phyloP scores from a whole-genome alignment of 805 yeast genomes.

The Yamadazyma kitorensis region DNA sequence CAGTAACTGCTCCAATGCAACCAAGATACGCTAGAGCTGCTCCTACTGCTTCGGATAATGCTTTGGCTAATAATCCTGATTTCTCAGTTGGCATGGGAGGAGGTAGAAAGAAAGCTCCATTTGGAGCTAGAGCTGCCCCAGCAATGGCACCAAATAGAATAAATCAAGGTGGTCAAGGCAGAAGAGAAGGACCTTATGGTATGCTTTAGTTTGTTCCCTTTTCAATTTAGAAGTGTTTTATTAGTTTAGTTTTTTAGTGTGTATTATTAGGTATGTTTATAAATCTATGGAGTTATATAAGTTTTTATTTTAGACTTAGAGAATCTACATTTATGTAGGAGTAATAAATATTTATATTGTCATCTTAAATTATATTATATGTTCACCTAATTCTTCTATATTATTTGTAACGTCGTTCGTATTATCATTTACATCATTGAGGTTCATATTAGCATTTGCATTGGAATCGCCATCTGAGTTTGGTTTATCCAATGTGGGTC shows the following conservation, averaged over 20 bases:
- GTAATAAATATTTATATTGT: no score
- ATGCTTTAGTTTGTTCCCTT: conserved; percentile 7
- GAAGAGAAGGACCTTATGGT: conserved; percentile 24
- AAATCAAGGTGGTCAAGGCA: conserved; percentile 10
- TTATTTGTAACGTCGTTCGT: no score
- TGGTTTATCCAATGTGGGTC: conserved; percentile 14
- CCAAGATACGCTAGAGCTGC: conserved; percentile 16
- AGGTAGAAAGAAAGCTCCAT: conserved; percentile 11
- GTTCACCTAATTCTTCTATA: no score
- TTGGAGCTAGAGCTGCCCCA: conserved; percentile 4
- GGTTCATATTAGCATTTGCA: no score
- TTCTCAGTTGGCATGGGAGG: conserved; percentile 27
- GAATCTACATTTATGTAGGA: no score
- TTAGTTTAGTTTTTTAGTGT: conserved; percentile 2
- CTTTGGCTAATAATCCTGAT: conserved; percentile 39
- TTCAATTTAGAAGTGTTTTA: not conserved
- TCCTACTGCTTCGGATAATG: conserved; percentile 37
- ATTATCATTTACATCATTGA: no score
- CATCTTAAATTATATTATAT: no score
- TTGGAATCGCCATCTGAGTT: not conserved
- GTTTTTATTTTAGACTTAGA: no score
- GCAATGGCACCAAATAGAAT: not conserved
- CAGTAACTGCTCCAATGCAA: conserved; percentile 2
- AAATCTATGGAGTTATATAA: no score
- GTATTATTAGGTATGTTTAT: no score